Base-by-base conservation (phyloP, 1,139 yeast genomes). In the Wickerhamomyces sp. region DNA sequence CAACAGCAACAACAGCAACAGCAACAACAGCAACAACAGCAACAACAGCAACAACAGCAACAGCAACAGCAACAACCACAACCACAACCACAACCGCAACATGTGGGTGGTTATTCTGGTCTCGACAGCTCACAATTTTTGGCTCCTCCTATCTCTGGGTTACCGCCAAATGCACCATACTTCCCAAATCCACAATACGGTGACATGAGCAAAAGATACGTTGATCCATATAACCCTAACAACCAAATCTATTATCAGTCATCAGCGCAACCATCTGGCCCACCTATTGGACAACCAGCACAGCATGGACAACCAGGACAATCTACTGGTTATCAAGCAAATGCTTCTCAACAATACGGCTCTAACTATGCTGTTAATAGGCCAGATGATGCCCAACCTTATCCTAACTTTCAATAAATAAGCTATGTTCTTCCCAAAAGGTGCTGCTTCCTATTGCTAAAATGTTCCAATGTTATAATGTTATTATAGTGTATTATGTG, bases 161-260 rank as follows among this genome's bases (percentile, higher is more conserved):
- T 5, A 12, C 20, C 34, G 16, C 34, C 34, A 13, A 24, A 24
- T 24, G 27, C 13, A 24, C 13, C 27, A 24, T 24, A 24, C 13
- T 6, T 24, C 13, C 13, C 27, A 24, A 10, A 14, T 12, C 13
- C 27, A 12, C 14, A 5, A 10, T 24, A 7, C 13, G n/a, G 14
- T 24, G 29, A 33, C n/a, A 3, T 24, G 3, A 33, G 12, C n/a
- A 33, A 18, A 25, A 33, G 35, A 22, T 33, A 25, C 26, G 10
- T 33, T 13, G 35, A 33, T n/a, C 29, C 29, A 19, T 33, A 25
- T 18, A 31, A 22, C 18, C 22, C 33, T n/a, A 16, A 22, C 24
- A 31, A 31, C 20, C 35, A 22, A 8, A 4, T 33, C 17, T 25
- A 33, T 26, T 25, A 22, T 18, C 28, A 25, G 18, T 22, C 20